These are phyloP conservation scores for Sordariomycetes sp. DNA, from an alignment of 2,329 filamentous ascomycete species.

Conservation along the genomic window DNA sequence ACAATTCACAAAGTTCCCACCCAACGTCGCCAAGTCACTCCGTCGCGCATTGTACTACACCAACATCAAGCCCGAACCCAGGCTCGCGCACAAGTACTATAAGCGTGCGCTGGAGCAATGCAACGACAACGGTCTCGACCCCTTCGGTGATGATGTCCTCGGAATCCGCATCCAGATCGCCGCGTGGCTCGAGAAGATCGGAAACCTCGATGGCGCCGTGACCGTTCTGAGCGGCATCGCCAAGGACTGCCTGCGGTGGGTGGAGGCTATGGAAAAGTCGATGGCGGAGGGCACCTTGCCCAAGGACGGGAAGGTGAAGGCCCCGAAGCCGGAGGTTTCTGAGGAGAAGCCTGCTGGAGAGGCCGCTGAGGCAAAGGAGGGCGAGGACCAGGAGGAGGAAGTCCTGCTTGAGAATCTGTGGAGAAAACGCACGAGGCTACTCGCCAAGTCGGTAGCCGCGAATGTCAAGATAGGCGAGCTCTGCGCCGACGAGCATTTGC, in stretches of 20 bases:
- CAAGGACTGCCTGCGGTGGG: slow-evolving; percentile 55
- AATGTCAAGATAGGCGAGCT: slow-evolving; percentile 77
- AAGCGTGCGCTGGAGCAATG: slow-evolving; percentile 67
- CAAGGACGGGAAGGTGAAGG: slow-evolving; percentile 22
- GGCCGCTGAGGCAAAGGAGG: not conserved
- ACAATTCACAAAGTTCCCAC: slow-evolving; percentile 50
- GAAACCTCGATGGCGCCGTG: slow-evolving; percentile 58
- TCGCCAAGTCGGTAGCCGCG: slow-evolving; percentile 65
- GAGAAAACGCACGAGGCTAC: slow-evolving; percentile 51
- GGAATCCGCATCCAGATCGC: slow-evolving; percentile 80
- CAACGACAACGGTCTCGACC: slow-evolving; percentile 66
- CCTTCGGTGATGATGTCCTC: slow-evolving; percentile 82
- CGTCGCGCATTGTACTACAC: slow-evolving; percentile 81
- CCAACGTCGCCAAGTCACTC: slow-evolving; percentile 64
- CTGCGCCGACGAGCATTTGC: slow-evolving; percentile 66
- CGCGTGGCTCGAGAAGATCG: slow-evolving; percentile 67
- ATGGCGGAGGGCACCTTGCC: slow-evolving; percentile 34
- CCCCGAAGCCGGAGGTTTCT: slow-evolving; percentile 2
- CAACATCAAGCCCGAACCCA: slow-evolving; percentile 63
- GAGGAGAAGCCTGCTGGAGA: not conserved
- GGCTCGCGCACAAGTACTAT: slow-evolving; percentile 75
- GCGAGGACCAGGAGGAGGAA: slow-evolving; percentile 9
- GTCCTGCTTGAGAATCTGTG: slow-evolving; percentile 35
- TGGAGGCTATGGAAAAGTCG: slow-evolving; percentile 40
- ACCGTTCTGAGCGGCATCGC: slow-evolving; percentile 70